Evolutionary conservation across 208 protist species (phyloP).

Genomic region (Acanthamoeba triangularis): DNA sequence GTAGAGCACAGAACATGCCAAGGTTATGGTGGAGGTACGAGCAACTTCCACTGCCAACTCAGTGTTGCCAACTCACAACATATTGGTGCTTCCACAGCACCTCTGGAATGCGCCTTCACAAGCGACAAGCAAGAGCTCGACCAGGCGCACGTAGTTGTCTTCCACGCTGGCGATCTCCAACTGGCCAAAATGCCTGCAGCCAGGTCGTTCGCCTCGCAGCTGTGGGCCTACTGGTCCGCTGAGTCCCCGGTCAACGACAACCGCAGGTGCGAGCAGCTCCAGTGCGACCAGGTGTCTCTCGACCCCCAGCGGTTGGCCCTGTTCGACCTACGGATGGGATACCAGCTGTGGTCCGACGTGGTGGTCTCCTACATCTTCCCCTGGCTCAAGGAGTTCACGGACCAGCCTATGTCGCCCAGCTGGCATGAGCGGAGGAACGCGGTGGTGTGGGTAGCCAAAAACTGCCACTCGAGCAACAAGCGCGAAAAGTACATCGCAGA

Average conservation of each 20-base stretch:
- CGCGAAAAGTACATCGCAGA: conserved; percentile 27
- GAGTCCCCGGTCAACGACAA: conserved; percentile 52
- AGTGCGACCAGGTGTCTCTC: conserved; percentile 65
- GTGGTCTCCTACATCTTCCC: neutral
- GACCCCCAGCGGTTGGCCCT: conserved; percentile 17
- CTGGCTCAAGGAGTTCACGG: neutral
- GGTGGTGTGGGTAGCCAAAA: conserved; percentile 59
- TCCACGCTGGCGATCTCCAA: neutral
- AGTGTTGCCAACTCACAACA: no score
- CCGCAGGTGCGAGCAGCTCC: conserved; percentile 17
- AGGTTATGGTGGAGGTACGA: neutral
- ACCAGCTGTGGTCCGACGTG: conserved; percentile 30
- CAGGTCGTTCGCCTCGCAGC: neutral
- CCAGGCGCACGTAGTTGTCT: neutral
- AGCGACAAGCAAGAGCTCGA: neutral
- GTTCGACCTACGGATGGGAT: conserved; percentile 53
- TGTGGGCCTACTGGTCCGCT: conserved; percentile 41
- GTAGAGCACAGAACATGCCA: neutral
- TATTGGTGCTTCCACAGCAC: neutral
- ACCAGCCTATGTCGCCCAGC: neutral
- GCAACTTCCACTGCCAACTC: no score
- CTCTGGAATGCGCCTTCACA: neutral
- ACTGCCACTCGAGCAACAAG: conserved; percentile 52
- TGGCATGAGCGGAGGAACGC: conserved; percentile 19
- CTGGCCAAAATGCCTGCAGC: neutral